These are phyloP conservation scores for Penicillium bovifimosum DNA, from an alignment of 495 filamentous ascomycete genomes.

Conservation along the genomic window DNA sequence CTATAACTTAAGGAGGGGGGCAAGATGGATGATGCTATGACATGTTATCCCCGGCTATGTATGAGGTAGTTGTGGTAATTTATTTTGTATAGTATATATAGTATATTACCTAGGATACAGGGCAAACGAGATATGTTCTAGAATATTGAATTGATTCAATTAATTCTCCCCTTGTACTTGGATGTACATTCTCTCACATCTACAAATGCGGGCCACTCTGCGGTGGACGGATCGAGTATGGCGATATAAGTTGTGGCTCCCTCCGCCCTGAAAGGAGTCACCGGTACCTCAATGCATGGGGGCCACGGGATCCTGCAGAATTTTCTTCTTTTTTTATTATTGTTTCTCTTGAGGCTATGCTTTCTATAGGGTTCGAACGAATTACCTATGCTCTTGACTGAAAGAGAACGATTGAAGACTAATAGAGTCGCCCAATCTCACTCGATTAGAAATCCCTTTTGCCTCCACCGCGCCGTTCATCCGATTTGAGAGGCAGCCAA, in stretches of 20 bases:
- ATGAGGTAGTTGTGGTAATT: too few relatives aligned
- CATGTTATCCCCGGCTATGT: too few relatives aligned
- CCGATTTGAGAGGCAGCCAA: not conserved
- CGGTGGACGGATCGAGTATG: constrained; percentile 22
- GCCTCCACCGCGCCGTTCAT: not conserved
- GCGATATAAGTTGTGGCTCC: constrained; percentile 12
- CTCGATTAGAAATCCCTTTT: constrained; percentile 10
- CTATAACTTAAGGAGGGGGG: constrained; percentile 7
- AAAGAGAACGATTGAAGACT: not conserved
- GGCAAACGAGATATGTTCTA: too few relatives aligned
- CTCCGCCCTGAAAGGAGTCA: constrained; percentile 26
- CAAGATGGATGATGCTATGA: constrained; percentile 17
- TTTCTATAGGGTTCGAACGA: too few relatives aligned
- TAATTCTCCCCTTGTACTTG: too few relatives aligned
- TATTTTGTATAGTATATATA: too few relatives aligned
- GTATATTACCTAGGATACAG: not conserved
- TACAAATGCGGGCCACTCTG: constrained; percentile 1
- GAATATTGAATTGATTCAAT: too few relatives aligned
- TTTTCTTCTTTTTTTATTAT: constrained; percentile 5
- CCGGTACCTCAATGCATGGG: constrained; percentile 9
- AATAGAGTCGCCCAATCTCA: not conserved
- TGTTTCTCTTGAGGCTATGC: not conserved
- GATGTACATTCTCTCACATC: not conserved
- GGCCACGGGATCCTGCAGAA: constrained; percentile 13
- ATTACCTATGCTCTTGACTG: too few relatives aligned